phyloP scores from a whole-genome alignment of 169 alveolate genomes.

The Plasmodium malariae region DNA sequence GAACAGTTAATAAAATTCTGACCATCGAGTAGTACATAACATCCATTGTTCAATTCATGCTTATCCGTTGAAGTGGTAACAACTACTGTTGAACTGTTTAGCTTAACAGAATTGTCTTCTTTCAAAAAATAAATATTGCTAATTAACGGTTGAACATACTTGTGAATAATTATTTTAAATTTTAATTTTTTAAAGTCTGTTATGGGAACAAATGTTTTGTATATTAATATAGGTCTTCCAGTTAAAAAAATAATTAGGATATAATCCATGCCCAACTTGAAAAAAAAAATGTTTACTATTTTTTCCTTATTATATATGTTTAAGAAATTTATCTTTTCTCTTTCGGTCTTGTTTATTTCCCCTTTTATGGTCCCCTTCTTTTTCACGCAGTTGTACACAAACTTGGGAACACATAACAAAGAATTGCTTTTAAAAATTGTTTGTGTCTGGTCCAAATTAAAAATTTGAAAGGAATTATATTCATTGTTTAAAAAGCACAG shows the following conservation, averaged over 20 bases:
- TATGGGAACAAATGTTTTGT: slow-evolving; percentile 7
- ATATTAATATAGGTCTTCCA: slow-evolving; percentile 61
- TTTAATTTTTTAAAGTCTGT: not conserved
- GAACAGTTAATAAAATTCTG: not conserved
- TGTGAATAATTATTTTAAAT: slow-evolving; percentile 39
- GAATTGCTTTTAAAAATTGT: slow-evolving; percentile 20
- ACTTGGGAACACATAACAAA: slow-evolving; percentile 31
- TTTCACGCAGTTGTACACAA: slow-evolving; percentile 1
- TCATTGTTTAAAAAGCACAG: not conserved
- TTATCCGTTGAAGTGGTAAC: not conserved
- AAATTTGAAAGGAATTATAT: slow-evolving; percentile 12
- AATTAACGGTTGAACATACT: slow-evolving; percentile 12
- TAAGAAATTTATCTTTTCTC: not conserved
- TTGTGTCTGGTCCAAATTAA: slow-evolving; percentile 2
- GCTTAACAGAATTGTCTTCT: not conserved
- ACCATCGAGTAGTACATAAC: slow-evolving; percentile 1
- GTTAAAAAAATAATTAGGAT: slow-evolving; percentile 43
- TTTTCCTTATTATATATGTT: slow-evolving; percentile 16
- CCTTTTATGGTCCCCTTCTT: not conserved
- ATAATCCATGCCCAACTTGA: slow-evolving; percentile 30
- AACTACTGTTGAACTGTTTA: not conserved
- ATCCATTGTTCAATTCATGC: slow-evolving; percentile 12
- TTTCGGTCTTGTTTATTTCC: not conserved
- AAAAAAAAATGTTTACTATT: slow-evolving; percentile 37
- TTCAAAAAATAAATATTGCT: slow-evolving; percentile 31